These are phyloP conservation scores for Daldinia caldariorum DNA, from an alignment of 495 filamentous ascomycete species.

Conservation along the genomic window DNA sequence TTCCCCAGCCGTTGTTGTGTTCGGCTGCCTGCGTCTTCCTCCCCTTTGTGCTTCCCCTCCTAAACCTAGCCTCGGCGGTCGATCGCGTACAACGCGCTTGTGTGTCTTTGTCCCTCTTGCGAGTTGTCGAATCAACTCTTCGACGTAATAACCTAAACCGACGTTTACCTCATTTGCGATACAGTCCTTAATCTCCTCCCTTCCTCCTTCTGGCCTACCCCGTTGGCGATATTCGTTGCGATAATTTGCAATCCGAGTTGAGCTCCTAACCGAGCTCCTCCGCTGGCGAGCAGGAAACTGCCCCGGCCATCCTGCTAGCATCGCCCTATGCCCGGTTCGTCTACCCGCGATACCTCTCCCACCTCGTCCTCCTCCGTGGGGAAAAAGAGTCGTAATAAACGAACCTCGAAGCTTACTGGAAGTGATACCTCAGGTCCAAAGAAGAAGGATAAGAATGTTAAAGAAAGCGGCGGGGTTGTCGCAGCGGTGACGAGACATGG, in stretches of 20 bases:
- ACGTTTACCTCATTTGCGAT: slow-evolving; percentile 24
- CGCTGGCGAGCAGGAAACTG: slow-evolving; percentile 56
- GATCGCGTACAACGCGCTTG: slow-evolving; percentile 45
- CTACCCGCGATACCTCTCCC: slow-evolving; percentile 48
- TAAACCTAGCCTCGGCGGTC: slow-evolving; percentile 31
- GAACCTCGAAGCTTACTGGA: slow-evolving; percentile 46
- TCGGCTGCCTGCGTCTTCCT: slow-evolving; percentile 38
- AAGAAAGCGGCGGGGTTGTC: slow-evolving; percentile 60
- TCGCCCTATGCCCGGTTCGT: slow-evolving; percentile 61
- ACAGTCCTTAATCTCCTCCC: slow-evolving; percentile 10
- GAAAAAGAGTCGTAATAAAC: slow-evolving; percentile 45
- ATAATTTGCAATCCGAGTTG: slow-evolving; percentile 31
- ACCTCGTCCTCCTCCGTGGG: slow-evolving; percentile 43
- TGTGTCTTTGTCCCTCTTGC: slow-evolving; percentile 37
- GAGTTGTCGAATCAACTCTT: slow-evolving; percentile 26
- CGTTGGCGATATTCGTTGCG: slow-evolving; percentile 32
- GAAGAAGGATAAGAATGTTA: slow-evolving; percentile 64
- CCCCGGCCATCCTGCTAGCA: slow-evolving; percentile 42
- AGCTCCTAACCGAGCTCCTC: slow-evolving; percentile 46
- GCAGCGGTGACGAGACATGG: slow-evolving; percentile 63
- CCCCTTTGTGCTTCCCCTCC: slow-evolving; percentile 29
- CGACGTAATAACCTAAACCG: slow-evolving; percentile 15
- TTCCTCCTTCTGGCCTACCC: slow-evolving; percentile 3
- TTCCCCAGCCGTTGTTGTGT: slow-evolving; percentile 3
- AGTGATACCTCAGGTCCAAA: slow-evolving; percentile 52